These are phyloP conservation scores for Colletotrichum navitas DNA, from an alignment of 2,329 filamentous ascomycete genomes.

Conservation along the genomic window DNA sequence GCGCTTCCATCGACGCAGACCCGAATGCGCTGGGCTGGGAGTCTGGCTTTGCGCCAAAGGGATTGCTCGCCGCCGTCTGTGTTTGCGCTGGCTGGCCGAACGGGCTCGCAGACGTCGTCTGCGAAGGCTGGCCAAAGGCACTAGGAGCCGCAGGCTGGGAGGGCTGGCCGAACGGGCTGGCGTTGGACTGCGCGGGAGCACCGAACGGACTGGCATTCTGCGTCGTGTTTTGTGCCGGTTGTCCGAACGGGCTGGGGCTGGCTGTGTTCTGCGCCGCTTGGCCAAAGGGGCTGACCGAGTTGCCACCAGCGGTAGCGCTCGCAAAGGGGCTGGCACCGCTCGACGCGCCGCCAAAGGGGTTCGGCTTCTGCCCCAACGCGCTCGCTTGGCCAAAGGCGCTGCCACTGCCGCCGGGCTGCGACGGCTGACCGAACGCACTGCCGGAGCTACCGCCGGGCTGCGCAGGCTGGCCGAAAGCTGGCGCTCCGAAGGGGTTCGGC, in stretches of 20 bases:
- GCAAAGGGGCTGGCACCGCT: conserved; percentile 43
- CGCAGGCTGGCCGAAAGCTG: conserved; percentile 43
- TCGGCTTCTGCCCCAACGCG: conserved; percentile 54
- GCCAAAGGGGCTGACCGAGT: conserved; percentile 29
- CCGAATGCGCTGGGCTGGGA: conserved; percentile 24
- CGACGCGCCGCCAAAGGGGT: conserved; percentile 52
- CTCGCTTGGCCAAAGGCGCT: conserved; percentile 55
- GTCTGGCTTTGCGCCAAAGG: conserved; percentile 46
- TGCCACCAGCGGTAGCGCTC: conserved; percentile 22
- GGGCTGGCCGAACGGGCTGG: conserved; percentile 40
- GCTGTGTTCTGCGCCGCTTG: conserved; percentile 32
- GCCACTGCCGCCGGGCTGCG: conserved; percentile 18
- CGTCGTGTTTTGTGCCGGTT: conserved; percentile 27
- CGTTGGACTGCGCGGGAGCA: conserved; percentile 17
- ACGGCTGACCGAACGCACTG: conserved; percentile 52
- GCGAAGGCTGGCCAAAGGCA: conserved; percentile 43
- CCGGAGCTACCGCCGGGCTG: conserved; percentile 8
- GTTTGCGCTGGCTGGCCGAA: conserved; percentile 41
- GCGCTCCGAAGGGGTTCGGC: conserved; percentile 48
- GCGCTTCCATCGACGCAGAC: conserved; percentile 30
- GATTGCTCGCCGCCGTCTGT: conserved; percentile 44
- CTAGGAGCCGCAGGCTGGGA: conserved; percentile 41
- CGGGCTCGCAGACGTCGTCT: conserved; percentile 25
- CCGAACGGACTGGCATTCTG: conserved; percentile 34
- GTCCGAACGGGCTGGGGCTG: conserved; percentile 35